A percentile compares a stretch with the other conserved stretches of the same genome.
Evolutionary conservation across 495 filamentous ascomycete species (phyloP).

Genomic region (Endocarpon pusillum): DNA sequence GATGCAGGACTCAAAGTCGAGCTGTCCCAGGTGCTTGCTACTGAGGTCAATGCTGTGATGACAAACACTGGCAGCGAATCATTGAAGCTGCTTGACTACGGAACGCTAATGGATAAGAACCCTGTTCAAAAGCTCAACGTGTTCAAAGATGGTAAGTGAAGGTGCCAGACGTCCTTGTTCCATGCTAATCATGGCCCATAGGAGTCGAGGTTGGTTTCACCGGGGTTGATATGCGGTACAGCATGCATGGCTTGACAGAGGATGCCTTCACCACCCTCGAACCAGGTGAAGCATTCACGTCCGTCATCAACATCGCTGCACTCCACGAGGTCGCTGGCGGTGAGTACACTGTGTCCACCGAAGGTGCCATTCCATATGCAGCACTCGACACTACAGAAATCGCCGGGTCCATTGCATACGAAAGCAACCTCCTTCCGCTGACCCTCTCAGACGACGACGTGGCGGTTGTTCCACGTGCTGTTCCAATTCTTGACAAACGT

Average conservation of each 20-base stretch:
- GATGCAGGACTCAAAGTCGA: conserved; percentile 31
- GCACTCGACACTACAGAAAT: conserved; percentile 28
- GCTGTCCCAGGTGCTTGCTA: conserved; percentile 34
- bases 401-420: conserved; percentile 25
- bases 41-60: conserved; percentile 40
- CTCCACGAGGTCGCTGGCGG: conserved; percentile 37
- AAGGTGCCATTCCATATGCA: conserved; percentile 33
- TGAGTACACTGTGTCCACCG: conserved; percentile 27
- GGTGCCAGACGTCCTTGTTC: neutral
- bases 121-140: conserved; percentile 45
- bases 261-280: conserved; percentile 39
- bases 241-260: conserved; percentile 23
- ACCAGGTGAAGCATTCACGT: conserved; percentile 35
- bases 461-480: conserved; percentile 24
- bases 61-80: conserved; percentile 38
- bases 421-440: conserved; percentile 29
- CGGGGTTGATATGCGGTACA: conserved; percentile 36
- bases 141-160: conserved; percentile 30
- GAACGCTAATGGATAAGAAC: conserved; percentile 39
- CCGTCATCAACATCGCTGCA: conserved; percentile 38
- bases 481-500: too few relatives aligned
- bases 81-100: conserved; percentile 42
- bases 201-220: conserved; percentile 35
- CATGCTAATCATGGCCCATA: conserved; percentile 8
- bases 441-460: conserved; percentile 33